phyloP scores from a whole-genome alignment of 2,329 filamentous ascomycete genomes.

The Esteya vermicola region DNA sequence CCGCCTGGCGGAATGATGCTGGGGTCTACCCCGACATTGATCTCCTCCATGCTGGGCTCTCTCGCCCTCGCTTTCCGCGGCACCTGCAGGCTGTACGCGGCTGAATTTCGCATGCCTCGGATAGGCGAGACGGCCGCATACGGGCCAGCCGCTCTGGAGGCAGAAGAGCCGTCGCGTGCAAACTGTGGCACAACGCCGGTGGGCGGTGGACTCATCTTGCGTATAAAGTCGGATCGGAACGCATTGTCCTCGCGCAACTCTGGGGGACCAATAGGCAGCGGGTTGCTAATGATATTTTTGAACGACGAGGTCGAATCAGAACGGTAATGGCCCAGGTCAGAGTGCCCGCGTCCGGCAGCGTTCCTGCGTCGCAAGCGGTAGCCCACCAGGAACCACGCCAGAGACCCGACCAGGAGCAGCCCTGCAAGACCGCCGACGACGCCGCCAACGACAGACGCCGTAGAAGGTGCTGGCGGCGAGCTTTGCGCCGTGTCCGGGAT shows the following conservation, averaged over 20 bases:
- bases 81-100: conserved; percentile 7
- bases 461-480: neutral
- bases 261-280: conserved; percentile 44
- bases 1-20: conserved; percentile 19
- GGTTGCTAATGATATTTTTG: conserved; percentile 40
- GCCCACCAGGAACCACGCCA: conserved; percentile 23
- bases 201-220: too few species aligned
- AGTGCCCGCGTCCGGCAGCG: too few species aligned
- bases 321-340: too few species aligned
- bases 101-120: conserved; percentile 21
- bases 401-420: conserved; percentile 22
- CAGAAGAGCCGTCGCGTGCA: neutral
- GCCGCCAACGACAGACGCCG: conserved; percentile 29
- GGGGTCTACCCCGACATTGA: conserved; percentile 38
- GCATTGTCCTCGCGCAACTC: conserved; percentile 25
- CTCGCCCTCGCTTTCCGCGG: conserved; percentile 7
- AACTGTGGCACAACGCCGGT: neutral
- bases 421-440: conserved; percentile 30
- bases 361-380: conserved; percentile 15
- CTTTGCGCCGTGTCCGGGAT: too few species aligned
- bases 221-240: conserved; percentile 39
- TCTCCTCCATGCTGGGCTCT: conserved; percentile 25
- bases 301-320: conserved; percentile 27
- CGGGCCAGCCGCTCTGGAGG: too few species aligned
- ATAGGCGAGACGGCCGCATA: conserved; percentile 17